These are phyloP conservation scores for Citrus inodora DNA, from an alignment of 345 rosid genomes.

Conservation along the genomic window DNA sequence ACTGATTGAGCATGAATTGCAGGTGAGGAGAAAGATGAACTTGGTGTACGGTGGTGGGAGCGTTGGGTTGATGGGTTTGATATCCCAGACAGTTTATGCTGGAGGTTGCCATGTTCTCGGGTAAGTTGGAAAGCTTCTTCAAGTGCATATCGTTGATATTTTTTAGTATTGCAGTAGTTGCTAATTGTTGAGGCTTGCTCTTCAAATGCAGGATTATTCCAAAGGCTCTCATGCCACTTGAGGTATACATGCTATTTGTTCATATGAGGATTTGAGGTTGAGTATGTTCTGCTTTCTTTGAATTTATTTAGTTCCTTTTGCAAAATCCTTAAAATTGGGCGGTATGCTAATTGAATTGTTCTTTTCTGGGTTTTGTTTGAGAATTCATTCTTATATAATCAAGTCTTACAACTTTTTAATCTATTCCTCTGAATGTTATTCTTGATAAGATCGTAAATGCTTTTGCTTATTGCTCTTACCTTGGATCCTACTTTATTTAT, in stretches of 20 bases:
- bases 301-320: background rate
- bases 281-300: conserved; percentile 5
- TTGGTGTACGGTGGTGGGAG: conserved; percentile 98
- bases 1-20: conserved; percentile 21
- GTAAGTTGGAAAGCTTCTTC: conserved; percentile 37
- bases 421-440: background rate
- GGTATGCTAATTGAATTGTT: background rate
- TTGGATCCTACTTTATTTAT: background rate
- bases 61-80: conserved; percentile 94
- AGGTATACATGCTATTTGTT: conserved; percentile 46
- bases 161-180: conserved; percentile 9
- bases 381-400: background rate
- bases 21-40: conserved; percentile 86
- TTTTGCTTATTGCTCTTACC: background rate
- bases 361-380: background rate
- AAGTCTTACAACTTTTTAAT: background rate
- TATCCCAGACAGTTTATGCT: conserved; percentile 72
- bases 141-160: conserved; percentile 10
- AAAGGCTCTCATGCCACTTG: conserved; percentile 85
- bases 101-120: conserved; percentile 96
- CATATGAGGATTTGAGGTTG: background rate
- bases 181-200: conserved; percentile 11
- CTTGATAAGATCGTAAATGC: background rate
- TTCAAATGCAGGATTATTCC: conserved; percentile 84
- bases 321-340: background rate